phyloP scores from a whole-genome alignment of 371 early-diverging fungal species.

The Mortierella sp. region DNA sequence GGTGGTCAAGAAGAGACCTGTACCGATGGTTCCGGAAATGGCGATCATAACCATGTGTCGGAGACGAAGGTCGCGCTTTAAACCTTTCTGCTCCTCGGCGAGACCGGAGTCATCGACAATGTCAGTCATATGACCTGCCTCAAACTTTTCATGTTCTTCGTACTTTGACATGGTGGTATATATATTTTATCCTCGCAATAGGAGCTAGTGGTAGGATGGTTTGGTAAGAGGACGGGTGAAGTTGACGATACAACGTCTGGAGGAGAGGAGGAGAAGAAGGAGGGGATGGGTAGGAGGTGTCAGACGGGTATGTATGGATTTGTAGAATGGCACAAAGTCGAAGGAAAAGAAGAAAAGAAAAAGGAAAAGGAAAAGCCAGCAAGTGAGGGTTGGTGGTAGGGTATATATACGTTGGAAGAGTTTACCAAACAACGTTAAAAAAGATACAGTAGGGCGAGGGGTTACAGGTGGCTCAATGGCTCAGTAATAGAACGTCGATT shows the following conservation, averaged over 20 bases:
- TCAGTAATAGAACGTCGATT: too few species aligned
- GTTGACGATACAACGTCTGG: background rate
- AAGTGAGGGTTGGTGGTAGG: background rate
- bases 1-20: conserved; percentile 89
- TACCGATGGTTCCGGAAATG: conserved; percentile 76
- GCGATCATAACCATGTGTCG: conserved; percentile 1
- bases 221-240: too few species aligned
- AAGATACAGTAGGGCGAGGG: background rate
- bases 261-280: background rate
- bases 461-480: too few species aligned
- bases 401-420: background rate
- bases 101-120: background rate
- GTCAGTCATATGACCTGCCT: background rate
- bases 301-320: conserved; percentile 2
- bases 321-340: conserved; percentile 2
- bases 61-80: conserved; percentile 2
- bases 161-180: background rate
- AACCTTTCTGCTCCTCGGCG: conserved; percentile 56
- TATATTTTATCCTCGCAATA: background rate
- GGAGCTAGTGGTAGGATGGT: background rate
- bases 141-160: background rate
- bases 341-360: background rate
- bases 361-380: background rate
- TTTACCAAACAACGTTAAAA: background rate
- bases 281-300: background rate